Conservation (phyloP, 2,329 filamentous ascomycete genomes). For the Coniella lustricola region DNA sequence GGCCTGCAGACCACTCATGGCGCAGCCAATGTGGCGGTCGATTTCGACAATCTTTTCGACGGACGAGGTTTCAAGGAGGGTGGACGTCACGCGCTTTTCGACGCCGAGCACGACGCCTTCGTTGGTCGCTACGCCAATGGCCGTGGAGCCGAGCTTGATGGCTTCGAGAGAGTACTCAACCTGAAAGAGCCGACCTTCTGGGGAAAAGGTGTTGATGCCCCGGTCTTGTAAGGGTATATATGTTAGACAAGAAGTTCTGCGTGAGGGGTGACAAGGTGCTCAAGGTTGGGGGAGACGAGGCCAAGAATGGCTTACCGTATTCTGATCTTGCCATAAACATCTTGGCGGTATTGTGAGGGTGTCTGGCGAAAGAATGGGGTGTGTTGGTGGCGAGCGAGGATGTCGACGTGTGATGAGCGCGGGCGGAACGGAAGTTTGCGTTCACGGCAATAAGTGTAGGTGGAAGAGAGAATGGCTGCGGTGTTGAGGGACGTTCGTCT, state of each 20-base stretch:
- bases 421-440: neutral
- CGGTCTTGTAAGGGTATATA: slow-evolving; percentile 57
- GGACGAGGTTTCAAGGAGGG: slow-evolving; percentile 91
- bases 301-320: slow-evolving; percentile 68
- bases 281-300: neutral
- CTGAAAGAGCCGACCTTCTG: slow-evolving; percentile 98
- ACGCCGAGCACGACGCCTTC: slow-evolving; percentile 95
- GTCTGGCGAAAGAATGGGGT: neutral
- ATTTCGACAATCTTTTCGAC: slow-evolving; percentile 99
- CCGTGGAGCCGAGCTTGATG: slow-evolving; percentile 98
- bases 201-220: slow-evolving; percentile 99
- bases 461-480: neutral
- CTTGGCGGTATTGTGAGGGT: slow-evolving; percentile 43
- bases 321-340: slow-evolving; percentile 99
- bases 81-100: slow-evolving; percentile 97
- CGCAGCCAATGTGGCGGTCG: slow-evolving; percentile 96
- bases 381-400: neutral
- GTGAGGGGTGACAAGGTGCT: slow-evolving; percentile 17
- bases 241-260: slow-evolving; percentile 27
- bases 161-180: slow-evolving; percentile 99
- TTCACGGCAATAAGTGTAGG: neutral
- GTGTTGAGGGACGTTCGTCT: neutral
- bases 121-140: slow-evolving; percentile 93
- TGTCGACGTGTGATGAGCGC: neutral
- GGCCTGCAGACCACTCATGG: slow-evolving; percentile 96